Conservation (phyloP, 2,329 filamentous ascomycete species). For the Microdochium paspali region DNA sequence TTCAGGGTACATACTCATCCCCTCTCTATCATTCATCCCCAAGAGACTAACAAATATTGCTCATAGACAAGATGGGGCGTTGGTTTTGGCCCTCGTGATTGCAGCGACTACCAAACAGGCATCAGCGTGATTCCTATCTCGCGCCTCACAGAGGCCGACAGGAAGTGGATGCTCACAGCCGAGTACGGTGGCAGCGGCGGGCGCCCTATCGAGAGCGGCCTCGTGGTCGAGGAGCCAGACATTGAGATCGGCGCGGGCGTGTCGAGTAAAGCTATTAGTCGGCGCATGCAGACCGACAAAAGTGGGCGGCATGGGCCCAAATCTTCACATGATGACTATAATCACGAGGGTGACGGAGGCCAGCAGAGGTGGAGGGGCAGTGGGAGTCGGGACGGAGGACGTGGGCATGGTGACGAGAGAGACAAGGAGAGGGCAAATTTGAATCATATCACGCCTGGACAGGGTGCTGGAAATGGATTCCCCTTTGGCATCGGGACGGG, state of each 20-base stretch:
- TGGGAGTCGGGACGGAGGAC: conserved; percentile 2
- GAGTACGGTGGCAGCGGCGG: conserved; percentile 91
- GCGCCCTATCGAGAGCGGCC: conserved; percentile 64
- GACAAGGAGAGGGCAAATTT: conserved; percentile 12
- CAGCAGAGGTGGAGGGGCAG: conserved; percentile 17
- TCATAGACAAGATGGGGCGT: conserved; percentile 88
- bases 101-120: conserved; percentile 88
- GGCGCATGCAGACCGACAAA: conserved; percentile 61
- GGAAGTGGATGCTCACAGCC: conserved; percentile 93
- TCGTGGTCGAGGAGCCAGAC: conserved; percentile 93
- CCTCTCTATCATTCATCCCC: not conserved
- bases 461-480: conserved; percentile 24
- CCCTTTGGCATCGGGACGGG: conserved; percentile 33
- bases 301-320: conserved; percentile 56
- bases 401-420: conserved; percentile 10
- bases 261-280: conserved; percentile 77
- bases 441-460: conserved; percentile 6
- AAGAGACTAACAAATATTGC: conserved; percentile 8
- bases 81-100: conserved; percentile 92
- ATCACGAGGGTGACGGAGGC: conserved; percentile 16
- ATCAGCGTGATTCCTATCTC: conserved; percentile 89
- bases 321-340: conserved; percentile 37
- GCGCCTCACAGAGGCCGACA: conserved; percentile 88
- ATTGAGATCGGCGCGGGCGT: conserved; percentile 98
- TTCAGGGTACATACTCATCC: conserved; percentile 49